Percentiles rank a stretch among this genome's conserved stretches.
Evolutionary conservation across 2,329 filamentous ascomycete genomes (phyloP).

Genomic region (Ophiostoma sp.): DNA sequence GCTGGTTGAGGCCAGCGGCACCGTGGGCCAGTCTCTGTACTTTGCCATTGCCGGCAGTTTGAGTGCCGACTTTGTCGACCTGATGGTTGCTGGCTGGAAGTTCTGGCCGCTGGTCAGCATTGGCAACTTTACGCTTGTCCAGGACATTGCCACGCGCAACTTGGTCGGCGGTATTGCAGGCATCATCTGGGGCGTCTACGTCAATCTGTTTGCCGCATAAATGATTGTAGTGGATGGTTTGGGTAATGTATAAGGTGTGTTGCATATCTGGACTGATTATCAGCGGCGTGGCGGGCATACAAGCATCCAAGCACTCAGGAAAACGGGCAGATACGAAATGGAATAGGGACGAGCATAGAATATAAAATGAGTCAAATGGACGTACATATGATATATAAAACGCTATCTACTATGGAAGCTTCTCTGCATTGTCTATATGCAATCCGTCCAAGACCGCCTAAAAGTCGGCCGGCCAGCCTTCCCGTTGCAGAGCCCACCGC

Average conservation of each 20-base stretch:
- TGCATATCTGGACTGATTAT: background rate
- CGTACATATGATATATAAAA: background rate
- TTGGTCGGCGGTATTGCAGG: conserved; percentile 63
- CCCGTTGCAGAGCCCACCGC: conserved; percentile 32
- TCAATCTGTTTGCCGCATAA: conserved; percentile 33
- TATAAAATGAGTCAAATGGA: background rate
- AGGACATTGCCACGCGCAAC: conserved; percentile 60
- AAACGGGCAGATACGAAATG: too few relatives aligned
- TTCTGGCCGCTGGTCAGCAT: conserved; percentile 65
- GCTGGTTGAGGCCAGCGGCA: conserved; percentile 22
- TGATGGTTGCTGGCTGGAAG: conserved; percentile 64
- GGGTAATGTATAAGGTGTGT: too few relatives aligned
- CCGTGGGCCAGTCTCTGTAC: conserved; percentile 28
- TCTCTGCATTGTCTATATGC: background rate
- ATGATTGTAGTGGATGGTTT: background rate
- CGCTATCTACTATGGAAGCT: background rate
- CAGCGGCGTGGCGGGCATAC: background rate
- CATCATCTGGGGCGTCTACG: conserved; percentile 64
- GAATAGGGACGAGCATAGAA: background rate
- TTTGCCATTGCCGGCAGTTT: conserved; percentile 41
- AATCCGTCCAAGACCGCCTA: background rate
- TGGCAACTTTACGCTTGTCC: conserved; percentile 59
- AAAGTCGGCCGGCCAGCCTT: conserved; percentile 30
- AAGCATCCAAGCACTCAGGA: background rate
- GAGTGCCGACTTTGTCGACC: conserved; percentile 54